A percentile compares a stretch with the other conserved stretches of the same genome.
Evolutionary conservation across 768 basidiomycete genomes (phyloP).

Genomic region (Mycena olivaceomarginata): DNA sequence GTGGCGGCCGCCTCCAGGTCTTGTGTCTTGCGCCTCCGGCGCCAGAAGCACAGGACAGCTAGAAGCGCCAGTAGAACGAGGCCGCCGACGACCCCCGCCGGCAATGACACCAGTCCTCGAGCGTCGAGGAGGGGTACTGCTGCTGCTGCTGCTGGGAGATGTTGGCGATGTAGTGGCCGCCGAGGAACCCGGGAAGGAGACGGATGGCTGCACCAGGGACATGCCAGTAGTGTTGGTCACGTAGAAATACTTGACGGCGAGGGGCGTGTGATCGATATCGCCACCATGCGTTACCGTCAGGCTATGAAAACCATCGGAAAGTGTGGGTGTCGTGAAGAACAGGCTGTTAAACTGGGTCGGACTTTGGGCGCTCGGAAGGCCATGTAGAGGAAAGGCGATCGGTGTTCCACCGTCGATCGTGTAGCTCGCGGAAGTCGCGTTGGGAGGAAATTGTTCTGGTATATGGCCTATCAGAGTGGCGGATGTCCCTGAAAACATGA

Average conservation of each 20-base stretch:
- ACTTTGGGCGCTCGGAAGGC: slow-evolving; percentile 29
- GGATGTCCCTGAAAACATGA: not conserved
- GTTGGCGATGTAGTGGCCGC: no score
- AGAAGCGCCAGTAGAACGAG: no score
- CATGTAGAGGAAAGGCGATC: slow-evolving; percentile 45
- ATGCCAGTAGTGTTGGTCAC: slow-evolving; percentile 37
- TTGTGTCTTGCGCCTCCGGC: no score
- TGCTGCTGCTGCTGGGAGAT: no score
- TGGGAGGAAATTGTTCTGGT: not conserved
- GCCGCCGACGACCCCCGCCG: no score
- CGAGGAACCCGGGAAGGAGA: no score
- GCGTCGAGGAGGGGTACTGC: no score
- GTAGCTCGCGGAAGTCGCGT: slow-evolving; percentile 5
- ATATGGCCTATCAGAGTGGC: slow-evolving; percentile 11
- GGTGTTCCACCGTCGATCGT: slow-evolving; percentile 22
- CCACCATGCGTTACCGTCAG: slow-evolving; percentile 44
- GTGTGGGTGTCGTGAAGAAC: slow-evolving; percentile 45
- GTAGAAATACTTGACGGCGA: slow-evolving; percentile 44
- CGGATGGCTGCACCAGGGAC: slow-evolving; percentile 13
- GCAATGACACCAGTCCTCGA: no score
- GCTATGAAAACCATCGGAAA: slow-evolving; percentile 41
- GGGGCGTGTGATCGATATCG: slow-evolving; percentile 36
- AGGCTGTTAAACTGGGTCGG: slow-evolving; percentile 46
- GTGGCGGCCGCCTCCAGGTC: no score
- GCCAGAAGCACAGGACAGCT: no score